Evolutionary conservation across 495 filamentous ascomycete species (phyloP), one percentile per base, ranked within the genome.

Genomic region (Neohortaea acidophila): DNA sequence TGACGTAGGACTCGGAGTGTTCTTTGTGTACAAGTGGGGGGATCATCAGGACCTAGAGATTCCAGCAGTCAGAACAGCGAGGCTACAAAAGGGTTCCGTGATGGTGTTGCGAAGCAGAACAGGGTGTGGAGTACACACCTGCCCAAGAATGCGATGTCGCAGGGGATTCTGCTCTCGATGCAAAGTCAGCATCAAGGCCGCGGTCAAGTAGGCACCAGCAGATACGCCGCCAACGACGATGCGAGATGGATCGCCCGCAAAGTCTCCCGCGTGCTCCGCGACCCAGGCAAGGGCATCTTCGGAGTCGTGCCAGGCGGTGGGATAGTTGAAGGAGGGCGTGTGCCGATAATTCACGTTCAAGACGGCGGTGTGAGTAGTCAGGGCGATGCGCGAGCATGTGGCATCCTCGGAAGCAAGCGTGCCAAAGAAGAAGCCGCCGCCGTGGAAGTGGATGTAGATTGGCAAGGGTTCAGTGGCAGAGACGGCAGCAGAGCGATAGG

Each of bases 361-460:
- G 4, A 69, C 61, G 3, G 53, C 52, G 1, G 56, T 38, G 4
- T 36, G 4, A 8, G 19, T 19, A 10, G 18, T 19, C 7, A 22
- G 4, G 3, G 50, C 47, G 13, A 68, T 46, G 34, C 63, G 59
- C 13, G 60, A 47, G 43, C 66, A 69, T 35, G 43, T 55, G n/a
- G 58, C 58, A 28, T 68, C 60, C 49, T 72, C 68, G 22, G 65
- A 60, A 13, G 51, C 38, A 4, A 67, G 48, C 0, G 53, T 59
- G 19, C 67, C 67, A 21, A 63, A 58, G n/a, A 69, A 36, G 25
- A 60, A 68, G 1, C 67, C 68, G 10, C 68, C 67, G 8, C 67
- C 67, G 46, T 72, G 67, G 24, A 64, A 54, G 44, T 69, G 59
- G 22, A 70, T 42, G 35, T 65, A 66, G 13, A 63, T 51, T 0